These are phyloP conservation scores for Cordia subcordata DNA, from an alignment of 257 asterid genomes.

Conservation along the genomic window DNA sequence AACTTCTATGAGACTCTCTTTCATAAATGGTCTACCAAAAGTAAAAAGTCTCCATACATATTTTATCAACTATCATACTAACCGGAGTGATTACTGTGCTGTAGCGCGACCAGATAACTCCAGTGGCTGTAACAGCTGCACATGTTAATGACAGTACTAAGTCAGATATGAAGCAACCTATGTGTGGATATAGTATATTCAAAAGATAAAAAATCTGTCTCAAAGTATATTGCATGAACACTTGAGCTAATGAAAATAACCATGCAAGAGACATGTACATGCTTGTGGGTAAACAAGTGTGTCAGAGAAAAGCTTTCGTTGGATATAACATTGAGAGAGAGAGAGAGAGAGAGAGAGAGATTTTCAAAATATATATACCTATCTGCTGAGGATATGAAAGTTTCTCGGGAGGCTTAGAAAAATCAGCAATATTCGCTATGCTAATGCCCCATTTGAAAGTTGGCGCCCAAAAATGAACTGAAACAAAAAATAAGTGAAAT, in stretches of 20 bases:
- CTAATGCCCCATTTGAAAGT: conserved; percentile 7
- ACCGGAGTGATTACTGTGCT: conserved; percentile 70
- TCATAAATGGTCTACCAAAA: background rate
- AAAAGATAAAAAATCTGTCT: too few relatives aligned
- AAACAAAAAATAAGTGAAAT: background rate
- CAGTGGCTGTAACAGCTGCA: conserved; percentile 70
- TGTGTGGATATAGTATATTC: too few relatives aligned
- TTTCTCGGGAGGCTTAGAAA: background rate
- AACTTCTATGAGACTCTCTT: background rate
- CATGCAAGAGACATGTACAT: background rate
- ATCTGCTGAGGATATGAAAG: background rate
- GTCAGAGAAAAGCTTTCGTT: too few relatives aligned
- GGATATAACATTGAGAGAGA: too few relatives aligned
- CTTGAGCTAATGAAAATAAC: background rate
- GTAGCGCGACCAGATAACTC: conserved; percentile 73
- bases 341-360: too few relatives aligned
- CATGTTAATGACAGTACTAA: background rate
- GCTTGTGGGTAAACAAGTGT: too few relatives aligned
- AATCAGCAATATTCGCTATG: background rate
- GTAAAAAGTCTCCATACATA: too few relatives aligned
- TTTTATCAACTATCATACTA: conserved; percentile 21
- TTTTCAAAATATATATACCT: background rate
- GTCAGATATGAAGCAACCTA: background rate
- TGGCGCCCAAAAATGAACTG: conserved; percentile 10
- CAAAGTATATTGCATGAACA: too few relatives aligned